phyloP scores from a whole-genome alignment of 371 early-diverging fungal genomes.

The Mortierella sp. region DNA sequence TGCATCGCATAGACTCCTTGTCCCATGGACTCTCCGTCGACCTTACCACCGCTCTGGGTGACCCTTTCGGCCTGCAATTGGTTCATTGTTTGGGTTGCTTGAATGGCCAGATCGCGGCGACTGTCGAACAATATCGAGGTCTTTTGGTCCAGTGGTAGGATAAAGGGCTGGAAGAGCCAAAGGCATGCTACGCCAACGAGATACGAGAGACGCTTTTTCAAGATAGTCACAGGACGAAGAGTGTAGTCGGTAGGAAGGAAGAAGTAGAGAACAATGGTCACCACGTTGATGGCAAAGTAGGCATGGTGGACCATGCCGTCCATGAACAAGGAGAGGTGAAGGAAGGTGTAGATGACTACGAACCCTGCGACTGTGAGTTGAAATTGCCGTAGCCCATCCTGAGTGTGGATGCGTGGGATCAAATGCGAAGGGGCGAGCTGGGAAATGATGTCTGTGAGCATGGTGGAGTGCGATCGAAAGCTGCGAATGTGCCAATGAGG shows the following conservation, averaged over 20 bases:
- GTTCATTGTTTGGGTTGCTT: slow-evolving; percentile 12
- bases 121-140: slow-evolving; percentile 2
- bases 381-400: slow-evolving; percentile 24
- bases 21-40: slow-evolving; percentile 4
- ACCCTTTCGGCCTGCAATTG: slow-evolving; percentile 11
- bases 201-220: slow-evolving; percentile 13
- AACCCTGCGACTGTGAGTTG: slow-evolving; percentile 18
- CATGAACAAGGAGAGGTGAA: slow-evolving; percentile 29
- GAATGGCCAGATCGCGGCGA: neutral
- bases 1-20: slow-evolving; percentile 11
- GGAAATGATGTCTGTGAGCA: neutral
- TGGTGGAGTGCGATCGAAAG: neutral
- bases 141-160: neutral
- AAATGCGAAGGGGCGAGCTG: neutral
- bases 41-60: slow-evolving; percentile 8
- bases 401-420: slow-evolving; percentile 9
- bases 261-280: slow-evolving; percentile 10
- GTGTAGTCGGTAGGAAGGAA: slow-evolving; percentile 17
- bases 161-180: slow-evolving; percentile 21
- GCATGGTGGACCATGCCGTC: slow-evolving; percentile 23
- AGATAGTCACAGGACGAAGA: slow-evolving; percentile 1
- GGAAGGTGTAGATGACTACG: slow-evolving; percentile 14
- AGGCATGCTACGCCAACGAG: slow-evolving; percentile 4
- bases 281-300: slow-evolving; percentile 17
- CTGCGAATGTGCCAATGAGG: neutral